Conservation (phyloP, 2,329 filamentous ascomycete species). For the Fusarium pseudocircinatum region DNA sequence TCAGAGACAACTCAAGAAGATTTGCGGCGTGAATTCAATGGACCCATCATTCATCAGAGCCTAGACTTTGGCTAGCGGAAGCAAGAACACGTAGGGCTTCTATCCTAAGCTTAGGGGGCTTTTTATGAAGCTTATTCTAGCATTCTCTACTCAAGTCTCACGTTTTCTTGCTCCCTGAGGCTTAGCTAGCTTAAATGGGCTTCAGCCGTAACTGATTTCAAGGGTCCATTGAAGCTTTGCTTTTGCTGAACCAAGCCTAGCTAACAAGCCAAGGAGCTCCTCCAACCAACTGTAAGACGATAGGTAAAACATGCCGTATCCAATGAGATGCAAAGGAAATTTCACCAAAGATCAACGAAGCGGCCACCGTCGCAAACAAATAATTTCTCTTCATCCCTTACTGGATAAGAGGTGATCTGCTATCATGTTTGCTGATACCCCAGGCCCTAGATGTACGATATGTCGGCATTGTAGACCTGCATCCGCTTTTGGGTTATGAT, state of each 20-base stretch:
- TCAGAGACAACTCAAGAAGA: not conserved
- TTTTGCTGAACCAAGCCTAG: not conserved
- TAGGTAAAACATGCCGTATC: not conserved
- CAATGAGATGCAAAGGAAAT: not conserved
- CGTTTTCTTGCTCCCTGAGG: not conserved
- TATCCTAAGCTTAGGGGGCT: not conserved
- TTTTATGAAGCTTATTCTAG: not conserved
- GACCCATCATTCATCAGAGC: conserved; percentile 11
- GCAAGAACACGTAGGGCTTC: not conserved
- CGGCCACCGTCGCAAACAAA: not conserved
- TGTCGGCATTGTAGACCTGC: not conserved
- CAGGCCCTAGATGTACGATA: not conserved
- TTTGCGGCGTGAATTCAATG: not conserved
- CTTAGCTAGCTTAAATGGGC: not conserved
- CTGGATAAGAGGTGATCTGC: not conserved
- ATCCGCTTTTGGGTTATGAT: not conserved
- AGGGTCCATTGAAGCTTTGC: conserved; percentile 24
- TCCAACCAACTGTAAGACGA: not conserved
- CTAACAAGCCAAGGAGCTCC: not conserved
- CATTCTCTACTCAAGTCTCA: not conserved
- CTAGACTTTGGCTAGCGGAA: not conserved
- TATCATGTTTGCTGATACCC: not conserved
- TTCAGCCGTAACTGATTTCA: conserved; percentile 20
- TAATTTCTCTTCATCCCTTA: not conserved
- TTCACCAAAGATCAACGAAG: not conserved